Base-by-base conservation (phyloP, 257 asterid genomes). In the Salvia rosmarinus region DNA sequence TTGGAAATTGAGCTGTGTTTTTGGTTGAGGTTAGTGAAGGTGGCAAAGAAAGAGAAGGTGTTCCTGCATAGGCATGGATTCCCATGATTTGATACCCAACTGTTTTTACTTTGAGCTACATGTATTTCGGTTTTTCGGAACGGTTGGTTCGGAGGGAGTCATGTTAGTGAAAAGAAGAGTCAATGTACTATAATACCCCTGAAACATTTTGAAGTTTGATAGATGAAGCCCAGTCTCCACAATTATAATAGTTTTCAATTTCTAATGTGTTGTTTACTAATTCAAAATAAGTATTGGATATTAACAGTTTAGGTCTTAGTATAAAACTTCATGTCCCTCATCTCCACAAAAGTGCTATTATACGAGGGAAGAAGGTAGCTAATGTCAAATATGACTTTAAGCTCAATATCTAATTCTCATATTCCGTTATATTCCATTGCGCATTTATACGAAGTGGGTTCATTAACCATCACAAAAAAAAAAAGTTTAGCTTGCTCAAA, bases 11-110 rank as follows among this genome's bases (percentile, higher is more conserved):
- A 71, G 74, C 54, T 64, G 17, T 64, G 56, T 62, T 61, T 61
- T 79, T 86, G 74, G 84, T 68, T 52, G 85, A 68, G 59, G 83
- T 61, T 57, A 76, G 54, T 58, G 94, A 54, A 61, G 78, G 64
- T 67, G 79, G 82, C 34, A 65, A 51, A n/a, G 72, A 73, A 52
- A 71, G 47, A 6, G 83, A 69, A 25, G 80, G 75, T 54, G 86
- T 61, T 80, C 79, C 70, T 42, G 82, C 73, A 30, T 39, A 75
- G 40, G 80, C 67, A 46, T 74, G 71, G 75, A 80, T 70, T 78
- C 80, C 87, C 90, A 85, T 87, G 58, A 40, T 60, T 42, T 67
- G 46, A 30, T 47, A n/a, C 57, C 50, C 68, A 14, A 40, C 55
- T 70, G 75, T 0, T 55, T 63, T 64, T 65, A 40, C 60, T 49